phyloP scores from a whole-genome alignment of 2,329 filamentous ascomycete genomes.

The Sclerotinia spermophila region DNA sequence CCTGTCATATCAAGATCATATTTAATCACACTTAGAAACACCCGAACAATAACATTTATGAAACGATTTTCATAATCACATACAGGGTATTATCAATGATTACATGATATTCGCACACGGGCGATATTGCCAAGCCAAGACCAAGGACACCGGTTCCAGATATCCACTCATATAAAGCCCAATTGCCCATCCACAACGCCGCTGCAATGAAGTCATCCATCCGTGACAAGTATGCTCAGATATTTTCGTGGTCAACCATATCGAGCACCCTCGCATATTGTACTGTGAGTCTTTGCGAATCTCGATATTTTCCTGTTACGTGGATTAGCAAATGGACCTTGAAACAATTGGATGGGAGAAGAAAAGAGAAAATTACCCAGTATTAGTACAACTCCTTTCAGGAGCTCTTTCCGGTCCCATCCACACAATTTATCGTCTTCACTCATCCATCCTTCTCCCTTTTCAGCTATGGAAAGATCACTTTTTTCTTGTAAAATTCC shows the following conservation, averaged over 20 bases:
- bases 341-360: background rate
- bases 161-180: background rate
- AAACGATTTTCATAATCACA: background rate
- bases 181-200: slow-evolving; percentile 9
- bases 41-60: background rate
- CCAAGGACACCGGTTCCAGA: slow-evolving; percentile 3
- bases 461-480: slow-evolving; percentile 39
- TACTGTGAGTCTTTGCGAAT: slow-evolving; percentile 89
- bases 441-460: slow-evolving; percentile 59
- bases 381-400: slow-evolving; percentile 89
- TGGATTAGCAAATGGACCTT: slow-evolving; percentile 21
- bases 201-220: slow-evolving; percentile 9
- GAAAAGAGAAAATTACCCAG: slow-evolving; percentile 60
- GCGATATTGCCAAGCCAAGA: background rate
- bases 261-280: slow-evolving; percentile 86
- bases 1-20: background rate
- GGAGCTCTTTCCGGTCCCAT: slow-evolving; percentile 81
- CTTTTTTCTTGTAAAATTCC: slow-evolving; percentile 60
- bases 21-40: background rate
- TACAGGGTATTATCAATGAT: slow-evolving; percentile 15
- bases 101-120: slow-evolving; percentile 6
- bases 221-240: background rate
- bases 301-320: slow-evolving; percentile 79
- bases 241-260: slow-evolving; percentile 41
- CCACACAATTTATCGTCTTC: slow-evolving; percentile 75